phyloP scores from a whole-genome alignment of 1,284 basidiomycete species.

The Trametes sp. region DNA sequence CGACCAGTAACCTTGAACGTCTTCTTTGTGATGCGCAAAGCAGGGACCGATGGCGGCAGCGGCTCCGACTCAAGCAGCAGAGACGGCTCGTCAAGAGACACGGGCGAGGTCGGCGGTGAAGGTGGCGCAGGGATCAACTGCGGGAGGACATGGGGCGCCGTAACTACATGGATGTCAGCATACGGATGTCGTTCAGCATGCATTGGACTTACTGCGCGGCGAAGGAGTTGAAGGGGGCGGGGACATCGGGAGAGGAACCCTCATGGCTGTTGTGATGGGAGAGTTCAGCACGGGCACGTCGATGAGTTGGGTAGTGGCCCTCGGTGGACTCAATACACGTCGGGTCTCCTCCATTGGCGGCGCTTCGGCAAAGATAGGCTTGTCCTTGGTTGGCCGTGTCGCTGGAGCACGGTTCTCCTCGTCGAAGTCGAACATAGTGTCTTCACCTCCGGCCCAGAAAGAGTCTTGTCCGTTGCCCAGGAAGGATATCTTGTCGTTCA shows the following conservation, averaged over 20 bases:
- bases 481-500: conserved; percentile 71
- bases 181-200: too few relatives aligned
- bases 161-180: conserved; percentile 8
- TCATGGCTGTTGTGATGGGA: conserved; percentile 17
- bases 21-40: conserved; percentile 56
- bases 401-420: conserved; percentile 20
- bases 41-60: conserved; percentile 45
- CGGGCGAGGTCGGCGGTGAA: conserved; percentile 26
- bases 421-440: conserved; percentile 28
- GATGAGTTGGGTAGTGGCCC: background rate
- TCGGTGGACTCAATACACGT: conserved; percentile 17
- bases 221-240: conserved; percentile 17
- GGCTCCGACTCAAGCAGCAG: conserved; percentile 28
- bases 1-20: conserved; percentile 35
- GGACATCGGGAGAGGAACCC: conserved; percentile 26
- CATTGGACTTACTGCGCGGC: conserved; percentile 16
- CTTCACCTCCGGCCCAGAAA: conserved; percentile 40
- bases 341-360: background rate
- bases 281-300: conserved; percentile 11
- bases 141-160: conserved; percentile 8
- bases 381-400: conserved; percentile 14
- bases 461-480: conserved; percentile 48
- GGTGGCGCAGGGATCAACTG: conserved; percentile 14
- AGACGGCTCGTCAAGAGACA: conserved; percentile 23
- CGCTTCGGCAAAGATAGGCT: background rate